Evolutionary conservation across 2,329 filamentous ascomycete species (phyloP), one percentile per base, ranked within the genome.

Genomic region (Zarea fungicola): DNA sequence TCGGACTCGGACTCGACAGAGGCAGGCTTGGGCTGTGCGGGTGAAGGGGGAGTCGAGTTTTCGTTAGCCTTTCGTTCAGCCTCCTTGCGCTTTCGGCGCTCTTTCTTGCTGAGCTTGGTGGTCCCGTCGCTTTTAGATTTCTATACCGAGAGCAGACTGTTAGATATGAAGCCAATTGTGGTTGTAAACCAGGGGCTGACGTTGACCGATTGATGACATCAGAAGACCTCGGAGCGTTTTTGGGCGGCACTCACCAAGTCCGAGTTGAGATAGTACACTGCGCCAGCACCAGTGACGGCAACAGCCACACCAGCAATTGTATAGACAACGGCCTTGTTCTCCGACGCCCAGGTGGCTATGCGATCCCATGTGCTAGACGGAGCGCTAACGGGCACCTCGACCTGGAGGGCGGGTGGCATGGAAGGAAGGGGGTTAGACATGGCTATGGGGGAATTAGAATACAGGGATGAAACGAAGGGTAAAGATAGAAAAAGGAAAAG

Each of bases 271-370:
- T 96, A 97, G 76, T 97, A 99, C 63, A 95, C 85, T 36, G 89
- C 88, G 59, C 93, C 92, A 28, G 91, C 92, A 53, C 88, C 89
- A 13, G 89, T 93, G 49, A 95, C 87, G 36, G 96, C 89, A 41
- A 96, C 80, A 47, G 92, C 92, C 52, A 96, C 87, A 62, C 93
- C 93, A 49, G 92, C 93, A 70, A 97, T 89, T 58, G 93, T 96
- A 71, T 96, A 99, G 55, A 95, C 91, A 48, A 92, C 80, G 41
- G 89, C 87, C 75, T 96, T 97, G 74, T 99, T 91, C 67, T 97
- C 92, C 3, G 90, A 88, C 13, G 87, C 90, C 92, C 93, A 99
- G 63, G 76, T 84, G 57, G 90, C 86, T 70, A 96, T 75, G 62
- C 91, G 85, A 68, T 96, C 89, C 90, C 90, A 96, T 49, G 93